Percentiles rank a stretch among this genome's conserved stretches.
phyloP scores from a whole-genome alignment of 1,284 basidiomycete species.

The Heterobasidion occidentale region DNA sequence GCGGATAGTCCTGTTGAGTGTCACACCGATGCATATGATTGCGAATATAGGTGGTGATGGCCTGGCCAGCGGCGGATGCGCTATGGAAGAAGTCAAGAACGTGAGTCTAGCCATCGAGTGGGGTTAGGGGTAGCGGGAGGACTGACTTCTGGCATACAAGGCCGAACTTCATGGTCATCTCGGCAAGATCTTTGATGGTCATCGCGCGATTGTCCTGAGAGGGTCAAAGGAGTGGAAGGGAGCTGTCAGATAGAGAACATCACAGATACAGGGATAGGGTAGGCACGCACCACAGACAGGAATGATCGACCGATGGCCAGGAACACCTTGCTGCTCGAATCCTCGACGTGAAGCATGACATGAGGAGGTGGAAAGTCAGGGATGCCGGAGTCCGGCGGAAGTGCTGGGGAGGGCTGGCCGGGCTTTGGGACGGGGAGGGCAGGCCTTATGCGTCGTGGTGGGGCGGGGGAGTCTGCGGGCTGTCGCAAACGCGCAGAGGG shows the following conservation, averaged over 20 bases:
- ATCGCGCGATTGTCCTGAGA: conserved; percentile 66
- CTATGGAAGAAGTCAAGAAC: conserved; percentile 24
- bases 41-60: conserved; percentile 72
- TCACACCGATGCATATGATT: conserved; percentile 65
- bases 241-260: conserved; percentile 5
- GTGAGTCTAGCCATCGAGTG: background rate
- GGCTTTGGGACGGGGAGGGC: conserved; percentile 6
- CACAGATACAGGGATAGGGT: background rate
- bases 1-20: conserved; percentile 58
- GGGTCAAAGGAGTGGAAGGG: conserved; percentile 1
- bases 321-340: conserved; percentile 61
- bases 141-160: conserved; percentile 68
- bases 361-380: conserved; percentile 50
- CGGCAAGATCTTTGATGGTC: conserved; percentile 76
- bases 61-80: conserved; percentile 67
- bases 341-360: conserved; percentile 63
- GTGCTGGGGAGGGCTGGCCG: conserved; percentile 7
- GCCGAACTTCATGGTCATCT: conserved; percentile 55
- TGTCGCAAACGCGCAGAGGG: conserved; percentile 42
- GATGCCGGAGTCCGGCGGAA: conserved; percentile 7
- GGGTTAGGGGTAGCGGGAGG: conserved; percentile 4
- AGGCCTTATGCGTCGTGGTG: conserved; percentile 30
- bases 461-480: conserved; percentile 26
- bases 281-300: conserved; percentile 55
- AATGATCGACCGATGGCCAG: conserved; percentile 63